phyloP scores from a whole-genome alignment of 1,139 yeast species.

The Geotrichum phurueaensis region DNA sequence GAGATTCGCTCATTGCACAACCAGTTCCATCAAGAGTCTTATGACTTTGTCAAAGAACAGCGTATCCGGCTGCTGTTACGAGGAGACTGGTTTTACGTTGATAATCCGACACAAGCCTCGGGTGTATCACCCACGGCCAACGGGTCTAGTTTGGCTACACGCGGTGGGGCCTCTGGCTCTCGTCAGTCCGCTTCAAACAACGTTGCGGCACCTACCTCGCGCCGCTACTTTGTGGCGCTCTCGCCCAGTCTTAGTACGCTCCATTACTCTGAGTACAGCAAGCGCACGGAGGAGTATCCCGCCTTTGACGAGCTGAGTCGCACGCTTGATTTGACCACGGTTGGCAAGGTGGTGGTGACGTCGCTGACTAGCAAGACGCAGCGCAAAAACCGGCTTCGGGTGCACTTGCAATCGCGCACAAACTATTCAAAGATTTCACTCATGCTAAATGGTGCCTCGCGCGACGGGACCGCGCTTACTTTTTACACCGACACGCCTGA shows the following conservation, averaged over 20 bases:
- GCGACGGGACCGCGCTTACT: conserved; percentile 37
- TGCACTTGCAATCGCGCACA: conserved; percentile 26
- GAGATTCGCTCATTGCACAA: conserved; percentile 47
- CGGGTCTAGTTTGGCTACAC: neutral
- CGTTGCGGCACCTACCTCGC: conserved; percentile 29
- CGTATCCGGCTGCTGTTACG: conserved; percentile 63
- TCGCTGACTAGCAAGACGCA: conserved; percentile 24
- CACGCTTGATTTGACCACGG: conserved; percentile 25
- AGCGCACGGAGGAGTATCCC: conserved; percentile 47
- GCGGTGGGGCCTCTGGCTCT: conserved; percentile 3
- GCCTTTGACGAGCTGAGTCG: conserved; percentile 44
- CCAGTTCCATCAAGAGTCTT: conserved; percentile 52
- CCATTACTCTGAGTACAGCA: conserved; percentile 54
- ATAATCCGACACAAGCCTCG: conserved; percentile 41
- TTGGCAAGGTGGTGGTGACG: conserved; percentile 28
- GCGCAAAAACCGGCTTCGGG: conserved; percentile 25
- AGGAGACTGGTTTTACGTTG: conserved; percentile 82
- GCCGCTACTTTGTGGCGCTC: conserved; percentile 54
- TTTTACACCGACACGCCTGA: conserved; percentile 71
- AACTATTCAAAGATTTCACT: conserved; percentile 29
- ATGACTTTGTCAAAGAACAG: conserved; percentile 74
- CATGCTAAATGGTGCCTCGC: conserved; percentile 23
- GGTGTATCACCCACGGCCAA: neutral
- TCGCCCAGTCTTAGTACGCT: conserved; percentile 67
- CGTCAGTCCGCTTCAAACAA: neutral